A percentile compares a stretch with the other conserved stretches of the same genome.
phyloP scores from a whole-genome alignment of 805 yeast species.

The Grigorovia yakushimaensis region DNA sequence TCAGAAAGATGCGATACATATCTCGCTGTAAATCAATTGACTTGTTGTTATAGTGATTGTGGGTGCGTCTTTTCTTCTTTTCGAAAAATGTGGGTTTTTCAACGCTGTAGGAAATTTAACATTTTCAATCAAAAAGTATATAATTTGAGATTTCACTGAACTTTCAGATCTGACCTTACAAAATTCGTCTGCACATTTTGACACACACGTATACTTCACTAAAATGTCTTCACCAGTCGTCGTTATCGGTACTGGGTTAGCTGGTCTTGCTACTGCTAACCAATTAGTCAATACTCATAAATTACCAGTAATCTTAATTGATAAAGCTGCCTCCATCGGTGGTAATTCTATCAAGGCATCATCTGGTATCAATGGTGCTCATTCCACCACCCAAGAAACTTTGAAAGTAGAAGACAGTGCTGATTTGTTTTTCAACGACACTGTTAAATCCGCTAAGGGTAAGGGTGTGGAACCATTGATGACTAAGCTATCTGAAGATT shows the following conservation, averaged over 20 bases:
- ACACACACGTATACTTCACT: neutral
- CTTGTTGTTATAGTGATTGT: neutral
- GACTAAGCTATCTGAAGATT: conserved; percentile 47
- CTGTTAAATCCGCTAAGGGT: conserved; percentile 54
- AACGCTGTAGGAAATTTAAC: neutral
- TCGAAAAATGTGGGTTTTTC: neutral
- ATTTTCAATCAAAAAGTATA: neutral
- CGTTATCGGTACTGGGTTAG: conserved; percentile 48
- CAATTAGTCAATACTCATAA: conserved; percentile 31
- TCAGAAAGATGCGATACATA: too few species aligned
- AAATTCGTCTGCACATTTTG: neutral
- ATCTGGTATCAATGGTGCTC: conserved; percentile 62
- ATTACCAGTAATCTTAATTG: conserved; percentile 37
- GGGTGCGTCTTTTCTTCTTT: neutral
- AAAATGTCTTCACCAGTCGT: conserved; percentile 24
- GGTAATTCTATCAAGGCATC: conserved; percentile 56
- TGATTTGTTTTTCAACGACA: conserved; percentile 53
- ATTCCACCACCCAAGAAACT: conserved; percentile 48
- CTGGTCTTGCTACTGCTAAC: conserved; percentile 41
- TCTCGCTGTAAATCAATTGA: neutral
- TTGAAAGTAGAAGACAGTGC: conserved; percentile 45
- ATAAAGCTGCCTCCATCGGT: conserved; percentile 41
- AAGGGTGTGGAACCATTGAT: conserved; percentile 52
- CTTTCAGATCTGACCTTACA: neutral
- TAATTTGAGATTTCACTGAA: neutral